phyloP scores from a whole-genome alignment of 345 rosid species.

The Raphanus raphanistrum region DNA sequence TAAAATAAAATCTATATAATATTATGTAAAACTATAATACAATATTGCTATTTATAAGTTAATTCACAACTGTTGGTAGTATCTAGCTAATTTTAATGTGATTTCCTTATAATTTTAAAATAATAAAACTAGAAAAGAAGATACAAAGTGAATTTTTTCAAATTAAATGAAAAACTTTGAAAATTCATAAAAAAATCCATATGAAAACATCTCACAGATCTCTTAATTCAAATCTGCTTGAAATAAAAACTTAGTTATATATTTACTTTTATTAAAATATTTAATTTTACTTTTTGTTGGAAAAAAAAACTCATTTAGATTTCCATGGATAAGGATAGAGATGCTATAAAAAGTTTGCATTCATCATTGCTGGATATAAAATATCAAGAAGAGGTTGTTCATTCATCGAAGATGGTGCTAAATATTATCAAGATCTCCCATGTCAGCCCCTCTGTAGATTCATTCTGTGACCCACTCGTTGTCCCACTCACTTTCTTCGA shows the following conservation, averaged over 20 bases:
- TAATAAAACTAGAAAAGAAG: neutral
- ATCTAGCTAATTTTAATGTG: no score
- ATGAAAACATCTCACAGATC: neutral
- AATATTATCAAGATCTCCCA: neutral
- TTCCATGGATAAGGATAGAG: neutral
- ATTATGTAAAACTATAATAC: neutral
- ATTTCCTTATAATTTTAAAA: neutral
- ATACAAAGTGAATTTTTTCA: neutral
- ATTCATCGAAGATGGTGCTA: neutral
- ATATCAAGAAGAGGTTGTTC: neutral
- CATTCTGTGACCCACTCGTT: neutral
- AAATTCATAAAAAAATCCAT: neutral
- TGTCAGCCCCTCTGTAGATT: neutral
- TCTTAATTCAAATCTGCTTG: neutral
- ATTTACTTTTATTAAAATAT: neutral
- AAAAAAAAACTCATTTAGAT: neutral
- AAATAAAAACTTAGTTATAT: neutral
- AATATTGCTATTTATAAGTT: no score
- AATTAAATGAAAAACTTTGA: neutral
- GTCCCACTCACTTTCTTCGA: constrained; percentile 1
- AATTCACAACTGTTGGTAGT: no score
- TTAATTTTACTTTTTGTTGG: neutral
- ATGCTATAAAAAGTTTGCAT: neutral
- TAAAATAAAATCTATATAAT: no score
- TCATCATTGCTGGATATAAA: neutral